These are phyloP conservation scores for Ceratobasidium sp. DNA, from an alignment of 1,284 basidiomycete genomes.

Conservation along the genomic window DNA sequence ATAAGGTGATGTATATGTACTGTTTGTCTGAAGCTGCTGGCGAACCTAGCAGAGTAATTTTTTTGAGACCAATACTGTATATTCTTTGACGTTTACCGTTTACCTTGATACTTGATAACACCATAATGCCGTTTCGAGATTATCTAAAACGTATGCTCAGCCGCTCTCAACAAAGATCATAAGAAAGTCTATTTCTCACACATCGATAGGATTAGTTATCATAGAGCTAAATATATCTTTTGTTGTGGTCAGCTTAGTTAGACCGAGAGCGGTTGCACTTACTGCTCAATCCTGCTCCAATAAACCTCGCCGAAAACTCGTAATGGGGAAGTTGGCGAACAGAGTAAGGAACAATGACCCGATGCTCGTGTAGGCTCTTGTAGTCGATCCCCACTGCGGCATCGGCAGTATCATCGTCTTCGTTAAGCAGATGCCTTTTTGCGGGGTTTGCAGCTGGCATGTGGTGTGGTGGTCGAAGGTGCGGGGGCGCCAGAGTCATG, in stretches of 20 bases:
- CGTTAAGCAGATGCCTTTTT: constrained; percentile 19
- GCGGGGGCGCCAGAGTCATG: background rate
- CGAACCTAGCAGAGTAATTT: constrained; percentile 47
- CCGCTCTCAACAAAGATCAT: background rate
- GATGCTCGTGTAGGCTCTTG: constrained; percentile 13
- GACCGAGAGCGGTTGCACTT: background rate
- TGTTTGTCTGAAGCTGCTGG: constrained; percentile 52
- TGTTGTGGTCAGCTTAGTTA: background rate
- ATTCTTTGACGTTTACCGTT: background rate
- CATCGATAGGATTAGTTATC: constrained; percentile 53
- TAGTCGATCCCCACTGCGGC: constrained; percentile 26
- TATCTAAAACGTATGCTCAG: constrained; percentile 19
- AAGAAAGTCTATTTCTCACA: constrained; percentile 46
- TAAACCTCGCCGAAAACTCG: constrained; percentile 32
- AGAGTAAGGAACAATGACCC: constrained; percentile 3
- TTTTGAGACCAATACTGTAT: background rate
- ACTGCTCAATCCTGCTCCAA: constrained; percentile 43
- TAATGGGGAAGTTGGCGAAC: constrained; percentile 24
- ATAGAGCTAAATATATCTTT: constrained; percentile 53
- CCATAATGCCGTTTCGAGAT: background rate
- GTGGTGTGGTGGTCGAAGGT: background rate
- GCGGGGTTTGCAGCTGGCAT: background rate
- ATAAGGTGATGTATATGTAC: constrained; percentile 43
- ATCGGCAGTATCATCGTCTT: constrained; percentile 18
- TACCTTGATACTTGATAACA: constrained; percentile 47